Base-by-base conservation (phyloP, 192 early-diverging fungal genomes). In the Coemansia sp. region DNA sequence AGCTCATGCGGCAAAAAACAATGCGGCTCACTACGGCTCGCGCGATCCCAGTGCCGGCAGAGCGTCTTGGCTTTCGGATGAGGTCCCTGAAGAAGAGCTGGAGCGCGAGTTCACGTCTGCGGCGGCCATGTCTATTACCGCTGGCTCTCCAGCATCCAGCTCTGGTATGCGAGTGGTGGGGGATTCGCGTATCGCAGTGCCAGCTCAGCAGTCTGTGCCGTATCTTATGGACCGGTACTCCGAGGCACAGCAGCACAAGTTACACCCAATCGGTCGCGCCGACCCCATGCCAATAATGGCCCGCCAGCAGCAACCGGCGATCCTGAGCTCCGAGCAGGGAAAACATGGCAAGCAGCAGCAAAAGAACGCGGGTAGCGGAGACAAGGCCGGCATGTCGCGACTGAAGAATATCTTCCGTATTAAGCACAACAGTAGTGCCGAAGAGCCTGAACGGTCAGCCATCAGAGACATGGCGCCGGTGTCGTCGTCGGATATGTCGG, bases 341-440 rank as follows among this genome's bases (percentile, higher is more conserved):
- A 70, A 42, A 27, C 41, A 34, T 12, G 25, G 10, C 21, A 76
- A 66, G 36, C 57, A 48, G 55, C 71, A 62, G 65, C 57, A 36
- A 55, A 38, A 48, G 36, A 51, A 42, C 39, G 14, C 39, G 29
- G 61, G 65, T n/a, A 32, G 39, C 60, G 68, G 67, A 42, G 80
- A 75, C 46, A 82, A 82, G 69, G 66, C 51, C 41, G 73, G 80
- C 69, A 82, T 73, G 62, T 68, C 74, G 45, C 74, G 80, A 38
- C 69, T 82, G 21, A 82, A 82, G 41, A 82, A 70, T 58, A 74
- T 82, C 25, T 82, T 82, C 60, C 61, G 75, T 21, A 82, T 74
- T 45, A 75, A 75, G 37, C 51, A 72, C 50, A 48, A 34, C 34
- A 62, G 31, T 51, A 64, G 50, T 57, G 32, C 5, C 53, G 44